phyloP scores from a whole-genome alignment of 1,284 basidiomycete species.

The Microbotryum saponariae region DNA sequence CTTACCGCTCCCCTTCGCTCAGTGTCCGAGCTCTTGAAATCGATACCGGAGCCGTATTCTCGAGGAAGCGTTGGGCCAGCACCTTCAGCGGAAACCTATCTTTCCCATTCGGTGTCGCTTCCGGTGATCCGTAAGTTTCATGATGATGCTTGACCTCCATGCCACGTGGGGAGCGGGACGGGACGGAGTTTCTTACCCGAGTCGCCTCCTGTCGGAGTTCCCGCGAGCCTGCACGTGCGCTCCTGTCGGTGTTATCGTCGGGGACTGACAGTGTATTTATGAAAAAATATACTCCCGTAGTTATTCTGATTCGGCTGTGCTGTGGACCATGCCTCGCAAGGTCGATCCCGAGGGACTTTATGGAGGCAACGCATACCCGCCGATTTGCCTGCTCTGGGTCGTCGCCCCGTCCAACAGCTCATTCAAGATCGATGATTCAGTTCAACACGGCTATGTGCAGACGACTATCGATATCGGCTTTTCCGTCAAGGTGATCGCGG shows the following conservation, averaged over 20 bases:
- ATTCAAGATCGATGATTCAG: conserved; percentile 22
- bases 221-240: background rate
- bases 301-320: conserved; percentile 53
- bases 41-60: conserved; percentile 25
- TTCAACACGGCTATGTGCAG: conserved; percentile 7
- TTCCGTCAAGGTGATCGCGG: conserved; percentile 58
- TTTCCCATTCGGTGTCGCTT: conserved; percentile 44
- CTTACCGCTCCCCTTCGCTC: conserved; percentile 36
- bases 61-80: conserved; percentile 26
- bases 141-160: background rate
- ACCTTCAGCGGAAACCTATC: conserved; percentile 36
- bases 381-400: conserved; percentile 40
- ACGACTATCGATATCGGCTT: conserved; percentile 54
- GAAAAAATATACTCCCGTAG: background rate
- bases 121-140: conserved; percentile 49
- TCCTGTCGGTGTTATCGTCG: background rate
- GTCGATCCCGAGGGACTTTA: conserved; percentile 6
- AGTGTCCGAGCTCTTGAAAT: conserved; percentile 27
- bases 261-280: background rate
- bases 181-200: no score
- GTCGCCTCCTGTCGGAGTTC: no score
- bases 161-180: no score
- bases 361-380: conserved; percentile 12
- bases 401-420: conserved; percentile 51
- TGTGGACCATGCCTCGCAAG: conserved; percentile 49